These are phyloP conservation scores for Aspergillus neotritici DNA, from an alignment of 2,329 filamentous ascomycete genomes.

Conservation along the genomic window DNA sequence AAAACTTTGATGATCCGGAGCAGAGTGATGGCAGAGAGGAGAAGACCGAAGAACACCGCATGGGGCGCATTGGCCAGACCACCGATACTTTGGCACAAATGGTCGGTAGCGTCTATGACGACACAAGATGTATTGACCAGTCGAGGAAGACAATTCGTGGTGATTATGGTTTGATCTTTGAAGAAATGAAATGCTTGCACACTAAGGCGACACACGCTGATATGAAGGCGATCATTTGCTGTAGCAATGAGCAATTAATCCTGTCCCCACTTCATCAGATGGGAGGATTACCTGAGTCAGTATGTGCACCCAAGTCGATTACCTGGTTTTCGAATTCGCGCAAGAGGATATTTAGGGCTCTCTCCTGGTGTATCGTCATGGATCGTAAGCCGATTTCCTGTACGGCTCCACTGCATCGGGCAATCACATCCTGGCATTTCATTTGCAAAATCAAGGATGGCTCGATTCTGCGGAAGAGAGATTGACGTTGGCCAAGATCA, in stretches of 20 bases:
- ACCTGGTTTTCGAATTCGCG: conserved; percentile 33
- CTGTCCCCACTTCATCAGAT: background rate
- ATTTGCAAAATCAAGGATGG: conserved; percentile 32
- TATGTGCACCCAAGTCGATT: conserved; percentile 32
- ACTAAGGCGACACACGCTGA: conserved; percentile 25
- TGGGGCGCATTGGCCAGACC: conserved; percentile 22
- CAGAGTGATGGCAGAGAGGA: conserved; percentile 28
- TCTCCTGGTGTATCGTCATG: conserved; percentile 37
- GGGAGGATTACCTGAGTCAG: conserved; percentile 22
- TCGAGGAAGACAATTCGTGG: conserved; percentile 22
- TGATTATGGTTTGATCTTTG: conserved; percentile 25
- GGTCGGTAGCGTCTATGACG: conserved; percentile 26
- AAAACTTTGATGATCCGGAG: conserved; percentile 37
- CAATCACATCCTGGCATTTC: conserved; percentile 34
- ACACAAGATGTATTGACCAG: conserved; percentile 26
- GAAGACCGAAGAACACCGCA: conserved; percentile 25
- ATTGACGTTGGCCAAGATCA: conserved; percentile 30
- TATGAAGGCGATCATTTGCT: conserved; percentile 31
- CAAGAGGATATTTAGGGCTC: conserved; percentile 33
- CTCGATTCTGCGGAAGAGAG: conserved; percentile 31
- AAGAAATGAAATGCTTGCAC: conserved; percentile 35
- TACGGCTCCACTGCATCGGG: conserved; percentile 32
- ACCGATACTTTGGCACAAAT: conserved; percentile 15
- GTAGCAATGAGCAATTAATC: background rate
- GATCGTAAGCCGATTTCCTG: conserved; percentile 35